Evolutionary conservation across 208 protist genomes (phyloP).

Genomic region (Phytomonas sp.): DNA sequence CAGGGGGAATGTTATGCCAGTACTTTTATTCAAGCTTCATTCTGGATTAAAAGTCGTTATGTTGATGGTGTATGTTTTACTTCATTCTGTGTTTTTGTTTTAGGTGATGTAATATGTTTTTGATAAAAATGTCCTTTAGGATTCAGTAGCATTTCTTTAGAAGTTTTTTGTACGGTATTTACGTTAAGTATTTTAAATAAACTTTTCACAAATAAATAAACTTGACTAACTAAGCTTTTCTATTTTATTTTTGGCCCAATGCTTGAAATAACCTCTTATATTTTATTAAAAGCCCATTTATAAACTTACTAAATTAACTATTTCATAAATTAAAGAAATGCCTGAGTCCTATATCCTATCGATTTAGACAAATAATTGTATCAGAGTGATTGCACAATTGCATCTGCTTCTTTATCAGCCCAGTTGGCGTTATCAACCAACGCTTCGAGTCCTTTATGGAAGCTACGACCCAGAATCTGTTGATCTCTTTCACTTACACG

Average conservation of each 20-base stretch:
- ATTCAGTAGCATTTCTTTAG: no score
- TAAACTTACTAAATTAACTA: neutral
- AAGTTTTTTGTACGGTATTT: no score
- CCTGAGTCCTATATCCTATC: neutral
- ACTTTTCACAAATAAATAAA: neutral
- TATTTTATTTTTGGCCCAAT: no score
- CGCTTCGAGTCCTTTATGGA: conserved; percentile 46
- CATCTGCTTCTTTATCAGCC: conserved; percentile 23
- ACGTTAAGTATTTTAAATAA: neutral
- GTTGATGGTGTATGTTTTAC: no score
- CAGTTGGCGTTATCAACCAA: conserved; percentile 34
- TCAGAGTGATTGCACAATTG: conserved; percentile 13
- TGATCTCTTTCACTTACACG: conserved; percentile 27
- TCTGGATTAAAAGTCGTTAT: no score
- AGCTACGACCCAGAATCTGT: conserved; percentile 30
- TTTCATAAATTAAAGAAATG: neutral
- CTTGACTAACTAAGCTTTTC: no score
- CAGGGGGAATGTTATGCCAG: no score
- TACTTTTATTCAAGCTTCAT: no score
- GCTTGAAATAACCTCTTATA: neutral
- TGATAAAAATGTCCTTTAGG: no score
- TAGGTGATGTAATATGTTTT: no score
- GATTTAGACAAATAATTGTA: neutral
- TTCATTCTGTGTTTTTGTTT: no score
- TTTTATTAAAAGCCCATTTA: neutral